These are phyloP conservation scores for Wickerhamiella nectarea DNA, from an alignment of 805 yeast genomes.

Conservation along the genomic window DNA sequence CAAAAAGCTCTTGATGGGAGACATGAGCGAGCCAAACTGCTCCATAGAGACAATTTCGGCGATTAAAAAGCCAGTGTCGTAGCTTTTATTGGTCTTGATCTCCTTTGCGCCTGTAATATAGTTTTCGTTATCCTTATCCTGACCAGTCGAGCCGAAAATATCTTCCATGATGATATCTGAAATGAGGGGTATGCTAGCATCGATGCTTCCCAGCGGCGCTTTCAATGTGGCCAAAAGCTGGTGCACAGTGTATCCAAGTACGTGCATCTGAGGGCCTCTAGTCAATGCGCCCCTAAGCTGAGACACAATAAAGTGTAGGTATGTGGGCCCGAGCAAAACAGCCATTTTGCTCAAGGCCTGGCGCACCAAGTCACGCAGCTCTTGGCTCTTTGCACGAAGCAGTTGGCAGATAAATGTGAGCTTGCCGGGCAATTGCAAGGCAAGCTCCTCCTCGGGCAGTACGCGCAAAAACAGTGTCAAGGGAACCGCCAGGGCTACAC, in stretches of 20 bases:
- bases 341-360: conserved; percentile 57
- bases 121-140: conserved; percentile 90
- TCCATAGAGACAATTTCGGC: conserved; percentile 59
- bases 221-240: conserved; percentile 45
- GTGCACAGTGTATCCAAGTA: conserved; percentile 79
- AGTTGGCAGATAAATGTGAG: conserved; percentile 82
- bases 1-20: conserved; percentile 52
- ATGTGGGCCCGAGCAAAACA: conserved; percentile 52
- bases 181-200: conserved; percentile 42
- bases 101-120: conserved; percentile 77
- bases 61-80: conserved; percentile 38
- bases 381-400: conserved; percentile 72
- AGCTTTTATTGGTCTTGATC: conserved; percentile 78
- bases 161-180: conserved; percentile 80
- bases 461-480: conserved; percentile 53
- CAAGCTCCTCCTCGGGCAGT: conserved; percentile 42
- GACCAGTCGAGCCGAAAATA: conserved; percentile 79
- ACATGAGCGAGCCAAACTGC: conserved; percentile 42
- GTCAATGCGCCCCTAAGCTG: conserved; percentile 69
- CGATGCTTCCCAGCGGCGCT: conserved; percentile 49
- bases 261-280: conserved; percentile 88
- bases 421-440: conserved; percentile 59
- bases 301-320: conserved; percentile 57
- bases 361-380: conserved; percentile 74
- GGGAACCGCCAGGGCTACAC: conserved; percentile 76